Percentiles rank a stretch among this genome's conserved stretches.
phyloP scores from a whole-genome alignment of 805 yeast species.

The Lipomyces spencermartinsiae region DNA sequence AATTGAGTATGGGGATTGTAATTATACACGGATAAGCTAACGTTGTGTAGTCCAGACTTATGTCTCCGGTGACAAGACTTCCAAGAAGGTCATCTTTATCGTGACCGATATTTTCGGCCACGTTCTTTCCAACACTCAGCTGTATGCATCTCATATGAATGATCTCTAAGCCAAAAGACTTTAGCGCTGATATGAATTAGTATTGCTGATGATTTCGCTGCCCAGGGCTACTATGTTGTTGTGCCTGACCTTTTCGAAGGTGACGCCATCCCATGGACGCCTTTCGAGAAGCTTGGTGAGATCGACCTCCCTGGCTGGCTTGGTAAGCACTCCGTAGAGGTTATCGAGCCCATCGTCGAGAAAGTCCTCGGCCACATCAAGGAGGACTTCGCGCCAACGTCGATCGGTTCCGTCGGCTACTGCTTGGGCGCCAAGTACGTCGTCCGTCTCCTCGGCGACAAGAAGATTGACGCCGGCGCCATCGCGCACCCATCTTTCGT shows the following conservation, averaged over 20 bases:
- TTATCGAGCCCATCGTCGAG: conserved; percentile 56
- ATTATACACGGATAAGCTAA: conserved; percentile 8
- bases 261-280: conserved; percentile 52
- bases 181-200: conserved; percentile 8
- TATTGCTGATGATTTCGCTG: conserved; percentile 59
- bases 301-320: conserved; percentile 56
- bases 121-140: conserved; percentile 59
- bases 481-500: conserved; percentile 86
- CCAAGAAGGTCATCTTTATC: conserved; percentile 63
- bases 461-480: conserved; percentile 64
- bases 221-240: conserved; percentile 66
- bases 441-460: conserved; percentile 55
- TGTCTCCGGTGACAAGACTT: conserved; percentile 55
- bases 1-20: background rate
- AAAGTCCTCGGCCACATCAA: conserved; percentile 55
- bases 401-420: conserved; percentile 70
- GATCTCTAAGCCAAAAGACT: background rate
- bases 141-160: conserved; percentile 42
- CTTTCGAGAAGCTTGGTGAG: conserved; percentile 35
- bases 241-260: conserved; percentile 77
- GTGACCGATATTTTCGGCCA: conserved; percentile 73
- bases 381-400: conserved; percentile 54
- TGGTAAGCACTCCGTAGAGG: conserved; percentile 56
- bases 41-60: conserved; percentile 49
- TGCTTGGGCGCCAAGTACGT: conserved; percentile 84